Evolutionary conservation across 2,329 filamentous ascomycete species (phyloP).

Genomic region (Torrubiella hemipterigena): DNA sequence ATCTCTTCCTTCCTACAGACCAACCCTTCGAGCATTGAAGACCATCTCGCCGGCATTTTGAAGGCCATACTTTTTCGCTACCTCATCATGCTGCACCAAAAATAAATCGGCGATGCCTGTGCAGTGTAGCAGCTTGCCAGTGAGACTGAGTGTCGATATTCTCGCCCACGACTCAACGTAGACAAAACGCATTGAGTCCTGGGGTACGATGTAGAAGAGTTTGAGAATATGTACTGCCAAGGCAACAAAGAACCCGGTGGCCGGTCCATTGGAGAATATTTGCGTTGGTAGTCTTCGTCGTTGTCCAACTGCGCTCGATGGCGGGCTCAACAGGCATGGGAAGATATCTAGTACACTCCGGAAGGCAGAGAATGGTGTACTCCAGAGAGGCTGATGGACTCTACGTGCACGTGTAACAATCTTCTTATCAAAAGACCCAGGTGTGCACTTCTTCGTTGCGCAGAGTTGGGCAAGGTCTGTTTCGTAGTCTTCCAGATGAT

Average conservation of each 20-base stretch:
- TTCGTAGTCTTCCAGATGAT: conserved; percentile 50
- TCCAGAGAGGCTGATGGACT: conserved; percentile 70
- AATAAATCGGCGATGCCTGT: conserved; percentile 60
- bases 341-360: conserved; percentile 53
- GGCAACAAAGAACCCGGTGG: conserved; percentile 68
- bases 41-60: conserved; percentile 26
- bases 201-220: conserved; percentile 29
- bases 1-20: conserved; percentile 2
- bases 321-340: conserved; percentile 34
- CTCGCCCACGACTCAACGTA: conserved; percentile 93
- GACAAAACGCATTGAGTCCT: conserved; percentile 55
- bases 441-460: conserved; percentile 7
- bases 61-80: conserved; percentile 37
- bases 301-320: conserved; percentile 10
- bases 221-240: conserved; percentile 36
- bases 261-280: conserved; percentile 80
- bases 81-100: conserved; percentile 66
- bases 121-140: conserved; percentile 61
- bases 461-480: conserved; percentile 16
- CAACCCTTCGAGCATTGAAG: conserved; percentile 21
- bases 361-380: conserved; percentile 58
- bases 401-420: conserved; percentile 63
- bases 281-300: conserved; percentile 44
- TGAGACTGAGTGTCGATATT: conserved; percentile 70
- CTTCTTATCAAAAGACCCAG: conserved; percentile 49